Conservation (phyloP, 805 yeast species). For the Tetrapisispora fleetii region DNA sequence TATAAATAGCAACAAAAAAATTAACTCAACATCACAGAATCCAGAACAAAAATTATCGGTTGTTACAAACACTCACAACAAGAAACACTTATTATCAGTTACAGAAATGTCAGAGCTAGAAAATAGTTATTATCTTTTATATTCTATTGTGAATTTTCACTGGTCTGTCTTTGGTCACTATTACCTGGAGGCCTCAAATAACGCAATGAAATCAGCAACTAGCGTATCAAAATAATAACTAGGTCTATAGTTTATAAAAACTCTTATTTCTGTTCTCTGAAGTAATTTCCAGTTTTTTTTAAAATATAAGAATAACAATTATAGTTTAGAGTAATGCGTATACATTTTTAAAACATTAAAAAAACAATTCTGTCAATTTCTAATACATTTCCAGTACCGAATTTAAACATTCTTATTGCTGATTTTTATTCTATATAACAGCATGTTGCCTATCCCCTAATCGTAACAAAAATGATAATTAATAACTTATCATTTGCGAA, state of each 20-base stretch:
- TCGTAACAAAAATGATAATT: too few species aligned
- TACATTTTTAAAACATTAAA: too few species aligned
- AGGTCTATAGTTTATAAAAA: background rate
- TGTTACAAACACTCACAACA: background rate
- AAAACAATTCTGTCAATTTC: too few species aligned
- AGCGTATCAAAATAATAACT: background rate
- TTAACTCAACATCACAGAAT: background rate
- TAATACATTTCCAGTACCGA: too few species aligned
- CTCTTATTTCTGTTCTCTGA: background rate
- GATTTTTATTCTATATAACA: too few species aligned
- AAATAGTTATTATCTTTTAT: slow-evolving; percentile 47
- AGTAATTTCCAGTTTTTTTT: too few species aligned
- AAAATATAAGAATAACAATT: too few species aligned
- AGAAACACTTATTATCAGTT: background rate
- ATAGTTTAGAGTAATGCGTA: too few species aligned
- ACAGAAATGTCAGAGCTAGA: slow-evolving; percentile 42
- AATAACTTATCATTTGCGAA: too few species aligned
- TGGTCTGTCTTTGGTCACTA: slow-evolving; percentile 74
- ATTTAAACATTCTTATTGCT: too few species aligned
- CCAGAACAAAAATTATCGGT: background rate
- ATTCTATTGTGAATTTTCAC: slow-evolving; percentile 64
- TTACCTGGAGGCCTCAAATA: slow-evolving; percentile 38
- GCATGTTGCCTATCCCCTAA: too few species aligned
- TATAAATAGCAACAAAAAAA: background rate
- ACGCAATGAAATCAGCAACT: slow-evolving; percentile 5